These are phyloP conservation scores for Euphorbia schlechtendalii DNA, from an alignment of 441 rosid genomes.

Conservation along the genomic window DNA sequence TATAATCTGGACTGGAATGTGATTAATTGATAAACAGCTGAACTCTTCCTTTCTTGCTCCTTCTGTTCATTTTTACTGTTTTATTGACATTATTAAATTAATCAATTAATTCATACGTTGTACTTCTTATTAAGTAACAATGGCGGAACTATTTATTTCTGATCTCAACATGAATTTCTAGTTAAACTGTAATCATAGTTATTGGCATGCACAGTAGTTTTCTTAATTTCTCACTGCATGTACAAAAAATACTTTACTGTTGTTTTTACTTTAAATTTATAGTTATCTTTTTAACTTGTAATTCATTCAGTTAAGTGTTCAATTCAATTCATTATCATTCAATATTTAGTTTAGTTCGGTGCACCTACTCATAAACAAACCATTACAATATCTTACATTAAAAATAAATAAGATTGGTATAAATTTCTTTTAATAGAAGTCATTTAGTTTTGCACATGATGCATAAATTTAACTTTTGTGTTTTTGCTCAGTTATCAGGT, in stretches of 20 bases:
- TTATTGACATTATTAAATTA: not conserved
- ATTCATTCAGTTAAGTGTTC: no score
- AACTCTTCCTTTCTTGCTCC: not conserved
- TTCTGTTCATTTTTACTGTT: not conserved
- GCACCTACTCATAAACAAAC: no score
- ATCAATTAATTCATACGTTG: not conserved
- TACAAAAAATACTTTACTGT: not conserved
- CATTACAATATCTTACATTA: no score
- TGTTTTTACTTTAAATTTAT: no score
- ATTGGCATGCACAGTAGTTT: not conserved
- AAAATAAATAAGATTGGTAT: no score
- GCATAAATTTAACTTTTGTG: no score
- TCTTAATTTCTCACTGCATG: not conserved
- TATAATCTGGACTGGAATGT: not conserved
- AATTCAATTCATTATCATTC: no score
- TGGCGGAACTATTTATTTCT: not conserved
- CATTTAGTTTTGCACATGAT: no score
- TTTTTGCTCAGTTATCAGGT: no score
- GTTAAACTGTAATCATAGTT: not conserved
- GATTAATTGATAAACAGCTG: not conserved
- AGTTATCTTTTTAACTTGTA: no score
- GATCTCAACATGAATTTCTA: not conserved
- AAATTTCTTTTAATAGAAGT: no score
- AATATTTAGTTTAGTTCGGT: no score
- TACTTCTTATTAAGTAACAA: not conserved